These are phyloP conservation scores for Cladorrhinum sp. DNA, from an alignment of 2,329 filamentous ascomycete genomes.

Conservation along the genomic window DNA sequence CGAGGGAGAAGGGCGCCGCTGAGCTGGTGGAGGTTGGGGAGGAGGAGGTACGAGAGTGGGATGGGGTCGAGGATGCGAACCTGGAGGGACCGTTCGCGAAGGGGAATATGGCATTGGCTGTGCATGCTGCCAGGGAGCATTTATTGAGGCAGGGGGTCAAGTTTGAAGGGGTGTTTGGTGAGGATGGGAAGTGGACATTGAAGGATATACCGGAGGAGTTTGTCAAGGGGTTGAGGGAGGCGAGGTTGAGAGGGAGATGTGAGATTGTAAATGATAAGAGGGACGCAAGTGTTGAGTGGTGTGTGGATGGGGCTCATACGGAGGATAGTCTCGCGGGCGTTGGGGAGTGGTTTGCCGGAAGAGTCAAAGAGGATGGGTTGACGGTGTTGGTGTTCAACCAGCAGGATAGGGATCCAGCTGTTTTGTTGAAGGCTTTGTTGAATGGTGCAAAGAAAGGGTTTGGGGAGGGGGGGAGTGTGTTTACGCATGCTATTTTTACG, in stretches of 20 bases:
- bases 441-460: constrained; percentile 45
- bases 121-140: constrained; percentile 56
- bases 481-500: constrained; percentile 76
- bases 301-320: constrained; percentile 86
- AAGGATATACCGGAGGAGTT: constrained; percentile 52
- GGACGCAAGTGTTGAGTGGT: constrained; percentile 62
- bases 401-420: constrained; percentile 73
- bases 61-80: constrained; percentile 38
- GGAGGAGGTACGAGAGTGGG: constrained; percentile 39
- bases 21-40: constrained; percentile 43
- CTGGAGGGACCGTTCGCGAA: constrained; percentile 54
- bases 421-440: constrained; percentile 63
- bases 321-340: constrained; percentile 76
- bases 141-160: constrained; percentile 36
- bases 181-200: constrained; percentile 13
- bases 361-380: constrained; percentile 31
- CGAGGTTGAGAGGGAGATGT: constrained; percentile 72
- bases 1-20: constrained; percentile 52
- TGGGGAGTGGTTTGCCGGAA: constrained; percentile 69
- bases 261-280: constrained; percentile 55
- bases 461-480: constrained; percentile 42
- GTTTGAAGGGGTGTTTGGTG: constrained; percentile 23
- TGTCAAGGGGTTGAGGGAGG: constrained; percentile 60
- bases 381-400: constrained; percentile 83
- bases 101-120: constrained; percentile 57